Conservation (phyloP, 345 rosid genomes). For the Eucalyptus tenuipes region DNA sequence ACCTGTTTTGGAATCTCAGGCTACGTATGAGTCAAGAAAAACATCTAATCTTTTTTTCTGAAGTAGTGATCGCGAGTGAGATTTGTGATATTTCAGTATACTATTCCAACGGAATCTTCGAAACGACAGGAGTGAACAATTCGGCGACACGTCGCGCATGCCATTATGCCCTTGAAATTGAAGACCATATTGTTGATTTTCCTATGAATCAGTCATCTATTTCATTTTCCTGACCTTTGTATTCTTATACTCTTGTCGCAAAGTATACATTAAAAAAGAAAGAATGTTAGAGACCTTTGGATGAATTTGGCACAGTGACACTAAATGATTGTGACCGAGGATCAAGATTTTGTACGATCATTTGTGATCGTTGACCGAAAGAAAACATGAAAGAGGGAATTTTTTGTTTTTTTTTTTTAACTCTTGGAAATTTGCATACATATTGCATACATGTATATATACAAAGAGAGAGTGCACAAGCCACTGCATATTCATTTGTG, state of each 20-base stretch:
- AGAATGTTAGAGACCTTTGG: background rate
- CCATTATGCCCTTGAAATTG: background rate
- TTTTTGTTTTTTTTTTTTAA: background rate
- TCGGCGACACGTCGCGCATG: background rate
- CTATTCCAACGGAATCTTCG: background rate
- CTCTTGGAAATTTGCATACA: background rate
- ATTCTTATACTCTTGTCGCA: background rate
- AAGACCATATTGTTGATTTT: background rate
- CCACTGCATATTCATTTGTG: background rate
- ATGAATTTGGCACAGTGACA: fast-evolving
- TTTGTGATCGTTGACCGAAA: background rate
- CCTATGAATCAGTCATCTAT: background rate
- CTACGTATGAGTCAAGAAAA: background rate
- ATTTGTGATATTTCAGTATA: background rate
- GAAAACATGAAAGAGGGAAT: background rate
- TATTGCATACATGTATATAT: background rate
- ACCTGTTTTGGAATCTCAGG: background rate
- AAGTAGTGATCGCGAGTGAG: background rate
- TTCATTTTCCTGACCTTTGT: background rate
- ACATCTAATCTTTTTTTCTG: background rate
- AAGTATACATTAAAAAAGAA: background rate
- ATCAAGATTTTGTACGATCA: background rate
- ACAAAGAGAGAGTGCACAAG: background rate
- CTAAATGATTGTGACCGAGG: background rate
- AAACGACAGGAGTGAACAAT: background rate